Conservation (phyloP, 164 flowering plant genomes). For the Santalum album region DNA sequence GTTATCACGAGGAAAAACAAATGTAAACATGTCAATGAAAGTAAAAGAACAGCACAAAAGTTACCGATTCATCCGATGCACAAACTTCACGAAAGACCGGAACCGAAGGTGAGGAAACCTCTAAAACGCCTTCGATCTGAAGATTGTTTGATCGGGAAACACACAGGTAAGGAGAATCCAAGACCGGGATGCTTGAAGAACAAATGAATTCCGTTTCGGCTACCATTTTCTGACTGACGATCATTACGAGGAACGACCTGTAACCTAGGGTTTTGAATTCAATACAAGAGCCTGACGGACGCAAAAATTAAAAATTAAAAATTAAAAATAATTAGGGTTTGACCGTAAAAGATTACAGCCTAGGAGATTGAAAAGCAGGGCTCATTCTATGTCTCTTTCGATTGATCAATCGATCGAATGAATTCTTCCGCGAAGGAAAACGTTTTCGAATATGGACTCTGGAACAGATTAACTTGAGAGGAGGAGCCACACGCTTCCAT, state of each 20-base stretch:
- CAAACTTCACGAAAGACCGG: constrained; percentile 10
- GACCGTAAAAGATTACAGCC: too few relatives aligned
- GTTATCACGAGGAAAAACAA: not conserved
- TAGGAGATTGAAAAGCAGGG: too few relatives aligned
- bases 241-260: constrained; percentile 12
- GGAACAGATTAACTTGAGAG: too few relatives aligned
- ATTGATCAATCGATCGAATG: too few relatives aligned
- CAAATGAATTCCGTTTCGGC: constrained; percentile 28
- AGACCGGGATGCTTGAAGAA: constrained; percentile 17
- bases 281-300: too few relatives aligned
- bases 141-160: constrained; percentile 10
- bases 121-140: constrained; percentile 12
- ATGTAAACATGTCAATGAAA: not conserved
- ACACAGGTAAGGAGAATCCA: constrained; percentile 26
- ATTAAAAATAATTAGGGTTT: too few relatives aligned
- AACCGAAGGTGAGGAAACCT: constrained; percentile 14
- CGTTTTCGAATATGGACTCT: too few relatives aligned
- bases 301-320: too few relatives aligned
- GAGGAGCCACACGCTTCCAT: too few relatives aligned
- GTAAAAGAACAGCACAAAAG: not conserved
- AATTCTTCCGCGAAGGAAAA: too few relatives aligned
- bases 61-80: constrained; percentile 24
- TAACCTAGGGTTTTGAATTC: too few relatives aligned
- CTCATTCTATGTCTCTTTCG: too few relatives aligned
- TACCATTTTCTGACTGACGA: constrained; percentile 21